Base-by-base conservation (phyloP, 2,329 filamentous ascomycete genomes). In the Phyllosticta ampelicida region DNA sequence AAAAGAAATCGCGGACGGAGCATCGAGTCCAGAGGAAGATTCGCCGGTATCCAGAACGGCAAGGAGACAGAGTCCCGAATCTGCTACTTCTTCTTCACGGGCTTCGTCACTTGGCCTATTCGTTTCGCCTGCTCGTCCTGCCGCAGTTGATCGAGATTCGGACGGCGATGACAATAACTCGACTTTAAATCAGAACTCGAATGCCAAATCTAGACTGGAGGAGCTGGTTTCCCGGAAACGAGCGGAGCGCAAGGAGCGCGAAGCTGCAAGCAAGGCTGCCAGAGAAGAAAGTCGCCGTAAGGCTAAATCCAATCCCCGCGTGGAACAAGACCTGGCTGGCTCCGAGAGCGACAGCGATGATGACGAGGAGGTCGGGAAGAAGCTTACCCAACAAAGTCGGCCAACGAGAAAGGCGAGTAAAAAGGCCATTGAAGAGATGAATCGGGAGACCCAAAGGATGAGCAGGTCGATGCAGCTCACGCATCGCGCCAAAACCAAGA, bases 351-450 rank as follows among this genome's bases (percentile, higher is more conserved):
- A 48, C 48, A 28, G 62, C 19, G 73, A 78, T n/a, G 79, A 79
- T 8, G 84, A 86, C 60, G 84, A 83, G 30, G 83, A 71, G 54
- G 66, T 63, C 23, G 70, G 70, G 21, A 67, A 69, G 55, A 68
- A 68, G 51, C 66, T 94, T 51, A 88, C 86, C 0, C 87, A 91
- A 67, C 76, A 81, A 48, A 78, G 80, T 23, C 83, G 86, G 3
- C 86, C 90, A 5, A 80, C 82, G 9, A 83, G 94, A 11, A 95
- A 94, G 69, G 91, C 94, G 0, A 92, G 91, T 75, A 97, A 92
- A 75, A 96, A 90, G 73, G 94, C 94, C 0, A 71, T 96, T 49
- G 89, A 96, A 68, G 92, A 97, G 64, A 96, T 99, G 86, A 87
- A 87, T 65, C 23, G 59, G 60, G 94, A 99, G 73, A 96, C 92